Evolutionary conservation across 2,329 filamentous ascomycete species (phyloP).

Genomic region (Biscogniauxia mediterranea): DNA sequence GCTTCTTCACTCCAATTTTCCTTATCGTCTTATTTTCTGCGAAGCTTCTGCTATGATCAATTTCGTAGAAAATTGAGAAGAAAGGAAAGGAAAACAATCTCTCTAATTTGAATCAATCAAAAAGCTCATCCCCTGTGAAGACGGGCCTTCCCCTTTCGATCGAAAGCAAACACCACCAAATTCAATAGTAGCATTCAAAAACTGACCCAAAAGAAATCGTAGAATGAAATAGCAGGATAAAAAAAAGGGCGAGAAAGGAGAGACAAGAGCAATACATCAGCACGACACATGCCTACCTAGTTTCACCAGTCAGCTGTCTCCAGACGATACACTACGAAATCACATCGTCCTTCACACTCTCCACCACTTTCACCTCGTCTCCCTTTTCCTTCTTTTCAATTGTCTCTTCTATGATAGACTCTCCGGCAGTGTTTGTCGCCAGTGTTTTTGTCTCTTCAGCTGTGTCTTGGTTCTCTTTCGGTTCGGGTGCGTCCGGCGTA

Average conservation of each 20-base stretch:
- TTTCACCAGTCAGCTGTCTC: slow-evolving; percentile 2
- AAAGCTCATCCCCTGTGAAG: neutral
- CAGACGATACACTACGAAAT: slow-evolving; percentile 15
- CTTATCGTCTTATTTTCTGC: neutral
- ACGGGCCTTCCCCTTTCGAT: neutral
- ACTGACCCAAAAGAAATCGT: neutral
- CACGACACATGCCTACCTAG: neutral
- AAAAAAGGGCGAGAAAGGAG: neutral
- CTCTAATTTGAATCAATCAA: neutral
- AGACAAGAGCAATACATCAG: neutral
- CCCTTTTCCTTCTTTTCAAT: slow-evolving; percentile 28
- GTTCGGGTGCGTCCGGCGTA: slow-evolving; percentile 4
- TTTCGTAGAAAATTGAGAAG: too few species aligned
- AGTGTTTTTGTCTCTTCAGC: slow-evolving; percentile 30
- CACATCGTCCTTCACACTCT: slow-evolving; percentile 28
- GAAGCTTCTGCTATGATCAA: neutral
- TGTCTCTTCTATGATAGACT: slow-evolving; percentile 32
- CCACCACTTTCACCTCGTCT: slow-evolving; percentile 30
- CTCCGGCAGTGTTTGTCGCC: slow-evolving; percentile 32
- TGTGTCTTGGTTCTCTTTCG: slow-evolving; percentile 13
- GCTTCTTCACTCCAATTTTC: neutral
- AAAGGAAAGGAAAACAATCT: neutral
- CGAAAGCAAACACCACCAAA: neutral
- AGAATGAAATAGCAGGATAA: neutral
- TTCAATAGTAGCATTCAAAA: neutral